Percentiles rank a stretch among this genome's conserved stretches.
phyloP scores from a whole-genome alignment of 2,329 filamentous ascomycete genomes.

The Neoascochyta sp. region DNA sequence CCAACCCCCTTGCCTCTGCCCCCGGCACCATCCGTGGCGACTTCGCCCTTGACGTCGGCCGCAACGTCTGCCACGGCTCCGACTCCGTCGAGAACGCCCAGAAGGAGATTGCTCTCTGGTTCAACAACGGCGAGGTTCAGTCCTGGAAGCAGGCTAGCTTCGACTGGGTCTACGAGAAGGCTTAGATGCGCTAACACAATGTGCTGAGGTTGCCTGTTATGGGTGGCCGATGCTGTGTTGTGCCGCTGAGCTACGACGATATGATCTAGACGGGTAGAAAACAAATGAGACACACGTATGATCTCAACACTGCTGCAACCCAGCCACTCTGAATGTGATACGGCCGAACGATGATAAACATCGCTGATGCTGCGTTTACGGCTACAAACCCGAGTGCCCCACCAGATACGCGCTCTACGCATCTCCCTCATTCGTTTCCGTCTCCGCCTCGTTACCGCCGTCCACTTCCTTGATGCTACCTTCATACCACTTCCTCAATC shows the following conservation, averaged over 20 bases:
- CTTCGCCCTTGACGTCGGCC: constrained; percentile 83
- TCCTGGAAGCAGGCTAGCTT: constrained; percentile 79
- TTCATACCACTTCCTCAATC: constrained; percentile 42
- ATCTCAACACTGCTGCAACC: constrained; percentile 14
- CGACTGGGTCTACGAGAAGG: constrained; percentile 98
- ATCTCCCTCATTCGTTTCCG: too few relatives aligned
- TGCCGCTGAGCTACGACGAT: constrained; percentile 11
- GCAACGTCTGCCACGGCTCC: constrained; percentile 99
- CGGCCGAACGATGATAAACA: too few relatives aligned
- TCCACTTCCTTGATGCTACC: constrained; percentile 11
- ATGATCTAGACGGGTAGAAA: constrained; percentile 16
- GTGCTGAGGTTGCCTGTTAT: too few relatives aligned
- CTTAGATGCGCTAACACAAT: constrained; percentile 19
- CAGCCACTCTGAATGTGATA: background rate
- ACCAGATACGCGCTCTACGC: too few relatives aligned
- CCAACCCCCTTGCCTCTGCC: constrained; percentile 91
- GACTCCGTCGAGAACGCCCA: constrained; percentile 98
- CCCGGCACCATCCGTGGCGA: constrained; percentile 98
- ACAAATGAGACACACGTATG: constrained; percentile 24
- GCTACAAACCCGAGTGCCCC: too few relatives aligned
- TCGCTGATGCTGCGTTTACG: too few relatives aligned
- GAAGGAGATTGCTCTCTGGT: constrained; percentile 99
- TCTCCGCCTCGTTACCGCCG: constrained; percentile 10
- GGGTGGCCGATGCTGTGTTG: too few relatives aligned
- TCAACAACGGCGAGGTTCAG: constrained; percentile 82